Conservation (phyloP, 768 basidiomycete species). For the Tulasnella sp. region DNA sequence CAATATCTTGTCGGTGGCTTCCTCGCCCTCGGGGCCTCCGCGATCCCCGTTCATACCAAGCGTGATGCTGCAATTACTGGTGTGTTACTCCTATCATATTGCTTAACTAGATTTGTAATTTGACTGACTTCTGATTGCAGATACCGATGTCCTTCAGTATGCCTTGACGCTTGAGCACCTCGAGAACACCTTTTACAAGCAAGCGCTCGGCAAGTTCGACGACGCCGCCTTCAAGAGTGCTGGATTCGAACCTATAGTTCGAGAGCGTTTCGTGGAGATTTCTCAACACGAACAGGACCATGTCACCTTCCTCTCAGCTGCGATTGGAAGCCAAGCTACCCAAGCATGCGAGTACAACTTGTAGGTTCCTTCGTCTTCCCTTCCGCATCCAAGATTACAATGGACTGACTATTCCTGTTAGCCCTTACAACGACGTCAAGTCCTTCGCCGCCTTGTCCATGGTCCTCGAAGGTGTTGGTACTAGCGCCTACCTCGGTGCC, state of each 20-base stretch:
- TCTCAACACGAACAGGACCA: constrained; percentile 35
- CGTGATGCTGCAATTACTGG: constrained; percentile 19
- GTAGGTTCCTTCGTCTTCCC: constrained; percentile 24
- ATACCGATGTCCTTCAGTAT: background rate
- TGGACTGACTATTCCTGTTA: constrained; percentile 16
- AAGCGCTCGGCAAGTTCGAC: constrained; percentile 36
- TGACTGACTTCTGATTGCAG: constrained; percentile 24
- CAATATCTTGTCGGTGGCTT: background rate
- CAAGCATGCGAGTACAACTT: constrained; percentile 34
- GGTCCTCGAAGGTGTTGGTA: constrained; percentile 45
- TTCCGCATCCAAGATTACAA: background rate
- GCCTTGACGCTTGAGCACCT: constrained; percentile 39
- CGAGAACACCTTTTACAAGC: constrained; percentile 36
- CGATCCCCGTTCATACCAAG: background rate
- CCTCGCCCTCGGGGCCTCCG: constrained; percentile 13
- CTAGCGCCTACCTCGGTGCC: constrained; percentile 50
- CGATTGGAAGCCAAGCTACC: constrained; percentile 30
- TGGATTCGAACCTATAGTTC: constrained; percentile 32
- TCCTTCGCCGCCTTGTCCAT: constrained; percentile 43
- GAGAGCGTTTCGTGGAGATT: constrained; percentile 29
- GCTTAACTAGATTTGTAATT: constrained; percentile 23
- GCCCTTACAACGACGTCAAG: constrained; percentile 36
- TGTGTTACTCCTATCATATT: constrained; percentile 26
- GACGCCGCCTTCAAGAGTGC: constrained; percentile 32
- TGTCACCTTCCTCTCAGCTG: constrained; percentile 30